Evolutionary conservation across 495 filamentous ascomycete species (phyloP).

Genomic region (Hyaloscypha variabilis): DNA sequence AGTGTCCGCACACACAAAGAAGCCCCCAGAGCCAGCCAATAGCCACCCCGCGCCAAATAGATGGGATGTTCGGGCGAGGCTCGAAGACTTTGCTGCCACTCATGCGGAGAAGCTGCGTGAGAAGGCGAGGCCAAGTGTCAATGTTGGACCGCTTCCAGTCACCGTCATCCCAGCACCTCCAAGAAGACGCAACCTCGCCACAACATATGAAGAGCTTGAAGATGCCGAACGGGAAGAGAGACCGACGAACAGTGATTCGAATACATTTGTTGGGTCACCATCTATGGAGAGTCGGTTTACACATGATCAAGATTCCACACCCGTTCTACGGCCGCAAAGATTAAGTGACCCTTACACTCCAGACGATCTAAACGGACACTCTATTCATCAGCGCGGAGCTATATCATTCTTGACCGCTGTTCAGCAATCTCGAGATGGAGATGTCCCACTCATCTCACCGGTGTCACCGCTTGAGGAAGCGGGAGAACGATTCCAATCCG

Average conservation of each 20-base stretch:
- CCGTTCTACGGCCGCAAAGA: constrained; percentile 13
- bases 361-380: constrained; percentile 14
- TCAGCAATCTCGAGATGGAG: constrained; percentile 8
- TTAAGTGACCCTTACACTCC: constrained; percentile 29
- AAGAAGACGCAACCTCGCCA: constrained; percentile 34
- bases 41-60: constrained; percentile 29
- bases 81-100: constrained; percentile 31
- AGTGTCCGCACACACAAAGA: constrained; percentile 23
- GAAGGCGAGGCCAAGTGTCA: constrained; percentile 30
- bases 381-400: constrained; percentile 26
- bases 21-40: constrained; percentile 27
- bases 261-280: constrained; percentile 1
- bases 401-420: constrained; percentile 27
- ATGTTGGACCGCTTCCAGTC: constrained; percentile 49
- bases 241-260: constrained; percentile 6
- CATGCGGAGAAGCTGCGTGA: constrained; percentile 38
- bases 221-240: constrained; percentile 6
- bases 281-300: not conserved
- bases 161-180: constrained; percentile 71
- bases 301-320: not conserved
- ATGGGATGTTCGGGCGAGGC: constrained; percentile 20
- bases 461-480: not conserved
- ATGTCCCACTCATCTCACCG: not conserved
- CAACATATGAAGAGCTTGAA: constrained; percentile 25
- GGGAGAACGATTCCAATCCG: not conserved